Percentiles rank a stretch among this genome's conserved stretches.
Conservation (phyloP, 208 protist genomes). For the Trypanosoma platydactyli region DNA sequence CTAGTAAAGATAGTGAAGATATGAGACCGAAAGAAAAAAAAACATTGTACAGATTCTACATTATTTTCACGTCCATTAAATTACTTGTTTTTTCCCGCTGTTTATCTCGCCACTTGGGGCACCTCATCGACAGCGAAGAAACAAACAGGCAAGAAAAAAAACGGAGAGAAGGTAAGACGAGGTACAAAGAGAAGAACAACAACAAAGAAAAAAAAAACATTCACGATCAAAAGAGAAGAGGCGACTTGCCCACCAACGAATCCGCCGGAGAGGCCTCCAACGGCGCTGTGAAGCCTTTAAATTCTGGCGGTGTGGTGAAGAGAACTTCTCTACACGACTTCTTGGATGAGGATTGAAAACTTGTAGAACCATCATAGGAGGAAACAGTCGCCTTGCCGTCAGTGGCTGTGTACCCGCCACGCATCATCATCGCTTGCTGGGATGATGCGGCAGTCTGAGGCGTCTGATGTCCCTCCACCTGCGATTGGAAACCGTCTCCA, state of each 20-base stretch:
- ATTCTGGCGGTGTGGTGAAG: slow-evolving; percentile 78
- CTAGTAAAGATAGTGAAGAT: slow-evolving; percentile 4
- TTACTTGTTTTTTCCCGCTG: not conserved
- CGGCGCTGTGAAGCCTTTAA: slow-evolving; percentile 57
- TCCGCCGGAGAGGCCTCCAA: slow-evolving; percentile 22
- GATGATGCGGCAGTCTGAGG: slow-evolving; percentile 11
- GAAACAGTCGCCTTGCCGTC: slow-evolving; percentile 18
- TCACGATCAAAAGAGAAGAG: slow-evolving; percentile 17
- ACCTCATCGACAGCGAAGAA: not conserved
- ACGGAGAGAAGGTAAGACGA: too few relatives aligned
- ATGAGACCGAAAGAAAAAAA: too few relatives aligned
- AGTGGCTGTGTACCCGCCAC: slow-evolving; percentile 1
- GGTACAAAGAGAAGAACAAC: too few relatives aligned
- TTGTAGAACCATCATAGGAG: slow-evolving; percentile 19
- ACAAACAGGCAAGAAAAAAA: slow-evolving; percentile 18
- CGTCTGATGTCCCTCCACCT: slow-evolving; percentile 20
- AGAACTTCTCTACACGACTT: slow-evolving; percentile 26
- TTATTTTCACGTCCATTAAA: not conserved
- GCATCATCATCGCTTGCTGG: not conserved
- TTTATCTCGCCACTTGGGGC: not conserved
- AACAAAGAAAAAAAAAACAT: too few relatives aligned
- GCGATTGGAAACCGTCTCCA: not conserved
- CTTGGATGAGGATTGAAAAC: slow-evolving; percentile 12
- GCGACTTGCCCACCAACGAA: slow-evolving; percentile 20
- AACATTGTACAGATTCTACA: not conserved